Evolutionary conservation across 2,329 filamentous ascomycete species (phyloP), one percentile per base, ranked within the genome.

Genomic region (Cadophora malorum): DNA sequence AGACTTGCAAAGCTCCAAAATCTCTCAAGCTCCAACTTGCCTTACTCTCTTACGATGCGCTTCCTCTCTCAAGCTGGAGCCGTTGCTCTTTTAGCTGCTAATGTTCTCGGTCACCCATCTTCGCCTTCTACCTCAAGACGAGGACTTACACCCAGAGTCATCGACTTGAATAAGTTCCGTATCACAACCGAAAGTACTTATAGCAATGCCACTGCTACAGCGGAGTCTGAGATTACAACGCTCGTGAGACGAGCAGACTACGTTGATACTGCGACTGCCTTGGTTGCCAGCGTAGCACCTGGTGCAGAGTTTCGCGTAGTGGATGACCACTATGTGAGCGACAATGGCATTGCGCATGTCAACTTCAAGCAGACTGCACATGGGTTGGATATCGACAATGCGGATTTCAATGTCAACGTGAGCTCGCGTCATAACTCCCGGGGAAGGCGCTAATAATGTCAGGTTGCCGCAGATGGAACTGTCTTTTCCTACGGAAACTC

Each of bases 331-430:
- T 88, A 88, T 61, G 79, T 85, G 12, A 82, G 86, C n/a, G 76
- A 73, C 56, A 87, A 86, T 64, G 85, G 86, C 9, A 79, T 89
- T 68, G 81, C 80, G 0, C 86, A 89, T 72, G 84, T 88, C 70
- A 82, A 87, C 75, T 86, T 88, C 74, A 86, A 85, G 77, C 87
- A 89, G 78, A 88, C 85, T 0, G 78, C 80, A 7, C 84, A 88
- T 64, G 86, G 83, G 1, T 75, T 88, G 28, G 86, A 88, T 69
- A 83, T 89, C 68, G 86, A 88, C 72, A 88, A 88, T 72, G 85
- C 83, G 0, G 70, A 71, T 38, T 71, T 71, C 52, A 70, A 70
- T 49, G 70, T 71, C 38, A 70, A 71, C 53, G 70, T 71, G 67
- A 19, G 68, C 5, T 3, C 28, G 5, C 5, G 28, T 28, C 5